A percentile compares a stretch with the other conserved stretches of the same genome.
Evolutionary conservation across 2,329 filamentous ascomycete genomes (phyloP).

Genomic region (Dendrostoma leiphaemia): DNA sequence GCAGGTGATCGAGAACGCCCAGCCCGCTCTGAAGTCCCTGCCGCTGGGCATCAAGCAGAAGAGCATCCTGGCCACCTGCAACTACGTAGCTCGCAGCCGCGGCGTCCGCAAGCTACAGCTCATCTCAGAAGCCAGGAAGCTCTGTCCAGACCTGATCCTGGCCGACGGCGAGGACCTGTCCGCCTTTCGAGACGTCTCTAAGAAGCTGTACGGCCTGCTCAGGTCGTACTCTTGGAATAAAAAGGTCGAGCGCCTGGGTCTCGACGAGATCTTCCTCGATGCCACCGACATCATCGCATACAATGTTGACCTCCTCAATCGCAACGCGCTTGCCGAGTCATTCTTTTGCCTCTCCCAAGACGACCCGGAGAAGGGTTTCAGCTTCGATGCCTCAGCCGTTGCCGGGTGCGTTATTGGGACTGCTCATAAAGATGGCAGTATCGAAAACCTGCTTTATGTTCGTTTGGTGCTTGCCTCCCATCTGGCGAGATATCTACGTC

Average conservation of each 20-base stretch:
- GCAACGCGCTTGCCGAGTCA: constrained; percentile 59
- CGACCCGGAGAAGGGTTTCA: constrained; percentile 79
- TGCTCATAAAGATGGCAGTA: not conserved
- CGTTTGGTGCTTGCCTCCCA: constrained; percentile 78
- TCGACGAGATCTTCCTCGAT: constrained; percentile 87
- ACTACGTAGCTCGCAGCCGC: constrained; percentile 81
- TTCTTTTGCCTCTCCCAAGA: constrained; percentile 76
- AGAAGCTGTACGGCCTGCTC: constrained; percentile 73
- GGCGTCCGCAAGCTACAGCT: constrained; percentile 81
- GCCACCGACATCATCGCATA: constrained; percentile 84
- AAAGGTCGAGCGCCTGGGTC: constrained; percentile 77
- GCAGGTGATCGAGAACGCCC: constrained; percentile 80
- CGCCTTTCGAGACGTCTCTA: constrained; percentile 82
- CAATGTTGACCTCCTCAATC: constrained; percentile 72
- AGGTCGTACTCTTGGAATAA: constrained; percentile 73
- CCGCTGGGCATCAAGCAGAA: constrained; percentile 90
- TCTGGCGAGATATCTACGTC: constrained; percentile 71
- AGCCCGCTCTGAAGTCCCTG: constrained; percentile 67
- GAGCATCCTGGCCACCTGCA: constrained; percentile 88
- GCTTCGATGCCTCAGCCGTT: constrained; percentile 68
- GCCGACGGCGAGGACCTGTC: constrained; percentile 84
- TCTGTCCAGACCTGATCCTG: constrained; percentile 82
- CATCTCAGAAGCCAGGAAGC: constrained; percentile 73
- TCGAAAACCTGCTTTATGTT: constrained; percentile 38
- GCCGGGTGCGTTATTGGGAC: constrained; percentile 55